Evolutionary conservation across 108 stramenopile species (phyloP), one percentile per base, ranked within the genome.

Genomic region (Fragilaria radians): DNA sequence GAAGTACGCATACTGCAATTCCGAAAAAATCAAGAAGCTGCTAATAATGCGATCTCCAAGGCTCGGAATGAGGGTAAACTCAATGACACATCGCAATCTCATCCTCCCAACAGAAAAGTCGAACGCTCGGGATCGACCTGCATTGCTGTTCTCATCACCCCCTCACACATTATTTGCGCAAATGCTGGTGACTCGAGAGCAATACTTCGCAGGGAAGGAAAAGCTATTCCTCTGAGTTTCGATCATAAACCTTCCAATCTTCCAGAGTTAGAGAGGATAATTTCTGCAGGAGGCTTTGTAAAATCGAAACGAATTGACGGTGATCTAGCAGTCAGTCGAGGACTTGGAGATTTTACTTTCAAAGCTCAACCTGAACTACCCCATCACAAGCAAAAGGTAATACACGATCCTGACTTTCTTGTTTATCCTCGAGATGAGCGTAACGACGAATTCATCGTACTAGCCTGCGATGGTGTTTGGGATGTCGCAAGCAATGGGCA

Each of bases 121-220:
- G 90, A 88, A 72, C 66, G 82, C 48, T 76, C 74, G 14, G 98
- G 98, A 0, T 86, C 92, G 17, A 96, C 98, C 0, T 92, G 85
- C 19, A 83, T 95, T 28, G 74, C 82, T 24, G 93, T 86, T 1
- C 54, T 97, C 33, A 48, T 97, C 3, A 95, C 96, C 19, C 96
- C 96, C 0, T 67, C 76, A 19, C 89, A 94, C 33, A 77, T 97
- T 31, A 60, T 99, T 28, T 94, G 92, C 63, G 94, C 94, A 58
- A 99, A 99, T 73, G 91, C 94, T 11, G 98, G 98, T 24, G 98
- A 99, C 65, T 95, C 94, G 31, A 66, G 98, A 47, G 89, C 93
- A 50, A 70, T 96, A 50, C 73, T 89, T 11, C 68, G 71, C 30
- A 65, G 77, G 19, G 62, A 58, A 30, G 86, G 86, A 29, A 31